A percentile compares a stretch with the other conserved stretches of the same genome.
Evolutionary conservation across 2,329 filamentous ascomycete species (phyloP).

Genomic region (Blumeria hordei): DNA sequence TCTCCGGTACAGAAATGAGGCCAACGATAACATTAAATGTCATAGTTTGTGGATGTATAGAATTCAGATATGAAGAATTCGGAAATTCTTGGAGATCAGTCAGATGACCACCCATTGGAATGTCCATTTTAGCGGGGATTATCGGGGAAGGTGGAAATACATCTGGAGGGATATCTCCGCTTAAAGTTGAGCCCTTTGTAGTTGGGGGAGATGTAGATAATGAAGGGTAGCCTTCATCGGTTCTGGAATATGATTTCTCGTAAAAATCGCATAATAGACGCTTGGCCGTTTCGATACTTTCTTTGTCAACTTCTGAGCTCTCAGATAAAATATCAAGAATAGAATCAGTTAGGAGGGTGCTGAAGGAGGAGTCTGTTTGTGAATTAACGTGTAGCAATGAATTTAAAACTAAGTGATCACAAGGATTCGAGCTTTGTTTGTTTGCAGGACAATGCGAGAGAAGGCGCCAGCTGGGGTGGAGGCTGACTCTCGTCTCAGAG

Average conservation of each 20-base stretch:
- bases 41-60: conserved; percentile 55
- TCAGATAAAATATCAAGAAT: too few species aligned
- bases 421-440: too few species aligned
- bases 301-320: too few species aligned
- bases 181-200: too few species aligned
- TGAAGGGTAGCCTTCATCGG: conserved; percentile 26
- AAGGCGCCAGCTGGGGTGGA: conserved; percentile 24
- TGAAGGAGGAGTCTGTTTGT: too few species aligned
- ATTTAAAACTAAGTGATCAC: too few species aligned
- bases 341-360: too few species aligned
- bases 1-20: conserved; percentile 44
- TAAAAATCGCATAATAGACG: conserved; percentile 39
- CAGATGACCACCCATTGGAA: conserved; percentile 18
- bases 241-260: conserved; percentile 49
- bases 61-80: conserved; percentile 34
- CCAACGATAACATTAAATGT: conserved; percentile 64
- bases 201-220: background rate
- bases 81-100: conserved; percentile 48
- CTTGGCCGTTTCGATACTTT: too few species aligned
- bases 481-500: background rate
- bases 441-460: conserved; percentile 20
- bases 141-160: too few species aligned
- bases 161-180: too few species aligned
- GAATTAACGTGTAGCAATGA: too few species aligned
- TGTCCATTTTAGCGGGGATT: conserved; percentile 5